Conservation (phyloP, 176 grass and related monocot species). For the Phyllostachys edulis region DNA sequence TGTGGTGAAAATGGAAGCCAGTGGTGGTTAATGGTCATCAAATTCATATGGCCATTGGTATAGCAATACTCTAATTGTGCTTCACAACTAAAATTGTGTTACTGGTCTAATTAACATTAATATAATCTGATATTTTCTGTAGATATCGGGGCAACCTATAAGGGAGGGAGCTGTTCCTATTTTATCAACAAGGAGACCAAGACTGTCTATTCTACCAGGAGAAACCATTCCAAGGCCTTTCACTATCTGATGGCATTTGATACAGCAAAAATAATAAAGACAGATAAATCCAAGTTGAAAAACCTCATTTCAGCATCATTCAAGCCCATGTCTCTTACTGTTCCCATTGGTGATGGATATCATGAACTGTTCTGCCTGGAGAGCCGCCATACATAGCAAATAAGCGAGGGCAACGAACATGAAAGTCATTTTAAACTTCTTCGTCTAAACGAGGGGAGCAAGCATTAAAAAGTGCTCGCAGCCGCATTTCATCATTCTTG, state of each 20-base stretch:
- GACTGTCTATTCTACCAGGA: slow-evolving; percentile 9
- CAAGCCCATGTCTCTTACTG: slow-evolving; percentile 36
- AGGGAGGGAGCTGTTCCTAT: background rate
- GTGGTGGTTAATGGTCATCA: slow-evolving; percentile 7
- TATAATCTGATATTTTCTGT: background rate
- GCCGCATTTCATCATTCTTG: slow-evolving; percentile 27
- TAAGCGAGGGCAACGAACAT: background rate
- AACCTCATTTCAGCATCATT: slow-evolving; percentile 45
- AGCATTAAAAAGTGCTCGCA: background rate
- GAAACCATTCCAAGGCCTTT: slow-evolving; percentile 29
- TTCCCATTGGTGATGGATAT: slow-evolving; percentile 47
- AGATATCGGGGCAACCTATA: slow-evolving; percentile 32
- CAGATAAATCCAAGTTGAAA: slow-evolving; percentile 33
- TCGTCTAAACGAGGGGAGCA: background rate
- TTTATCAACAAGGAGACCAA: background rate
- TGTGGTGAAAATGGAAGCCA: slow-evolving; percentile 38
- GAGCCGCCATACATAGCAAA: slow-evolving; percentile 20
- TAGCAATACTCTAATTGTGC: background rate
- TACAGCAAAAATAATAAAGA: slow-evolving; percentile 26
- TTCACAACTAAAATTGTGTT: background rate
- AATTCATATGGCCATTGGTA: slow-evolving; percentile 25
- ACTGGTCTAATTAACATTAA: background rate
- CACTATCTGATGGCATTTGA: slow-evolving; percentile 53
- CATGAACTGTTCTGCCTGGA: slow-evolving; percentile 43
- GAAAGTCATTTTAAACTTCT: background rate